Evolutionary conservation across 805 yeast genomes (phyloP).

Genomic region (Cyberlindnera galapagoensis): DNA sequence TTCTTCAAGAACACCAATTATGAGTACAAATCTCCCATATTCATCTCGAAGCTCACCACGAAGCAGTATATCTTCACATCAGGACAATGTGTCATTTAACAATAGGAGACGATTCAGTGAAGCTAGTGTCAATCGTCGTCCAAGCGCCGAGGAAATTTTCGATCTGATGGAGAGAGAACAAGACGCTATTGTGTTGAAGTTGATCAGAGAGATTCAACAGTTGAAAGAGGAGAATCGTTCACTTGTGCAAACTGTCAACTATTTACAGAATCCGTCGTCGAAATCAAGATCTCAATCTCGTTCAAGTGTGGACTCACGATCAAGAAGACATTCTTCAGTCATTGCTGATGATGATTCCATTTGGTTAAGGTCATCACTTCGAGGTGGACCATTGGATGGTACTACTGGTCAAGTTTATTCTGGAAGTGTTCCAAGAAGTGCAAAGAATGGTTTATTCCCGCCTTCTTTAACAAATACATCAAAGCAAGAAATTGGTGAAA

Average conservation of each 20-base stretch:
- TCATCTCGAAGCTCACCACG: constrained; percentile 19
- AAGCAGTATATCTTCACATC: constrained; percentile 9
- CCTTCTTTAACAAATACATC: too few relatives aligned
- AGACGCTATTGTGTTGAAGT: constrained; percentile 62
- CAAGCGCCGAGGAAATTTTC: constrained; percentile 42
- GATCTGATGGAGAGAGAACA: constrained; percentile 68
- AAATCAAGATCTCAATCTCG: too few relatives aligned
- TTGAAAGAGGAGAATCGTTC: constrained; percentile 47
- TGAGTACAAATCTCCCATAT: constrained; percentile 6
- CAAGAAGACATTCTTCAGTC: constrained; percentile 7
- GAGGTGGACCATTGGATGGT: too few relatives aligned
- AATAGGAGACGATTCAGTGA: constrained; percentile 3
- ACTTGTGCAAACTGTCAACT: constrained; percentile 24
- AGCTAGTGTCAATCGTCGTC: constrained; percentile 2
- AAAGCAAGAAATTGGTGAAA: too few relatives aligned
- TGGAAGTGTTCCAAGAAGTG: too few relatives aligned
- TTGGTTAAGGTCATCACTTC: too few relatives aligned
- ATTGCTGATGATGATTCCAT: constrained; percentile 5
- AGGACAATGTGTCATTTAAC: too few relatives aligned
- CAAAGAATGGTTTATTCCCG: too few relatives aligned
- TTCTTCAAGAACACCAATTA: constrained; percentile 8
- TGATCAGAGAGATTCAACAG: constrained; percentile 53
- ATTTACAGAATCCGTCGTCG: constrained; percentile 11
- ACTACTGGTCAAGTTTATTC: too few relatives aligned
- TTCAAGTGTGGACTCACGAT: constrained; percentile 8